These are phyloP conservation scores for Phlyctochytrium bullatum DNA, from an alignment of 192 early-diverging fungal genomes.

Conservation along the genomic window DNA sequence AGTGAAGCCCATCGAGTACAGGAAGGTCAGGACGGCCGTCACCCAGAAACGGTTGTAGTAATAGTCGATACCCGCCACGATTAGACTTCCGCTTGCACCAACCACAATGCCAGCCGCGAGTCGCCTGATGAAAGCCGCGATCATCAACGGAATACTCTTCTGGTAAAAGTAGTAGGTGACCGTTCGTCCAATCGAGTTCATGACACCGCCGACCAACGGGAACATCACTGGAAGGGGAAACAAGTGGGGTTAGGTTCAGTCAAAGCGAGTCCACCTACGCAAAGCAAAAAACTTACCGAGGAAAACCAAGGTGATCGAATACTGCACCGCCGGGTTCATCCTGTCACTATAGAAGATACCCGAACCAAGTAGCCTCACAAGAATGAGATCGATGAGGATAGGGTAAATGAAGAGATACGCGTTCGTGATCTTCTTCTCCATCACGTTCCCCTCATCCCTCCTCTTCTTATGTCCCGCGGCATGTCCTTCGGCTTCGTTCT, in stretches of 20 bases:
- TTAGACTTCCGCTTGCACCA: slow-evolving; percentile 1
- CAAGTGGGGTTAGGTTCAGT: slow-evolving; percentile 4
- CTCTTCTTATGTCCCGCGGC: background rate
- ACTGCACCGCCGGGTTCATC: slow-evolving; percentile 17
- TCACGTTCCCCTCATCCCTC: background rate
- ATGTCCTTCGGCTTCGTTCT: background rate
- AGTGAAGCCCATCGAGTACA: slow-evolving; percentile 26
- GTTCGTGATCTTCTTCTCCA: slow-evolving; percentile 30
- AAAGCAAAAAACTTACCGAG: slow-evolving; percentile 12
- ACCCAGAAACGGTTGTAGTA: slow-evolving; percentile 5
- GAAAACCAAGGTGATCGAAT: slow-evolving; percentile 11
- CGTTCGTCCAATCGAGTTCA: slow-evolving; percentile 43
- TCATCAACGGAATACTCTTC: slow-evolving; percentile 42
- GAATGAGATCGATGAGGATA: slow-evolving; percentile 36
- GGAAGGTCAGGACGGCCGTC: slow-evolving; percentile 2
- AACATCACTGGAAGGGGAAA: slow-evolving; percentile 34
- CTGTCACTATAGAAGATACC: slow-evolving; percentile 29
- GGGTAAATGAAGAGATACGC: slow-evolving; percentile 48
- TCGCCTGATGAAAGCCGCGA: slow-evolving; percentile 30
- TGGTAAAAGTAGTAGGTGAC: slow-evolving; percentile 45
- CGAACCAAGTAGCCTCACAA: slow-evolving; percentile 32
- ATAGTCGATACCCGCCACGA: slow-evolving; percentile 21
- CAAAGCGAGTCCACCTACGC: background rate
- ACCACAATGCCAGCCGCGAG: slow-evolving; percentile 33
- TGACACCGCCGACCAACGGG: slow-evolving; percentile 33